phyloP scores from a whole-genome alignment of 208 protist species.

The Trypanosoma conorhini region DNA sequence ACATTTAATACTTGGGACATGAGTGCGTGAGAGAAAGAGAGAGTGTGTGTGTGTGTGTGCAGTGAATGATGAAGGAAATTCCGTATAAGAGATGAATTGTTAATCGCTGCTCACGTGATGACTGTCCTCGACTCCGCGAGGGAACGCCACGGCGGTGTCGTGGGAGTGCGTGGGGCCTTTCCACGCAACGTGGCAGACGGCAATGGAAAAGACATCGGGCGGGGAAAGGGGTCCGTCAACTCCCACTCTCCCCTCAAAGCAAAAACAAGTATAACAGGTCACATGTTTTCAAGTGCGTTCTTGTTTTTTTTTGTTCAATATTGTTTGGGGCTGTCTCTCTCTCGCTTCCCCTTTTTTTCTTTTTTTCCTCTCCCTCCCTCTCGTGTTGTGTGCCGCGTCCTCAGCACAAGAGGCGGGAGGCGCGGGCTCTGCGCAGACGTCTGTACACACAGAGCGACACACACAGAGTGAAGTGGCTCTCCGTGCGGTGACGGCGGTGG shows the following conservation, averaged over 20 bases:
- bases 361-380: conserved; percentile 1
- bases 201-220: not conserved
- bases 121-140: not conserved
- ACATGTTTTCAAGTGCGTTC: not conserved
- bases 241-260: not conserved
- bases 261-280: not conserved
- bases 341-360: conserved; percentile 9
- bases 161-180: not conserved
- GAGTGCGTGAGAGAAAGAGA: too few species aligned
- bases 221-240: not conserved
- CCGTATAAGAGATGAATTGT: not conserved
- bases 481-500: not conserved
- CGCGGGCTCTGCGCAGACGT: not conserved
- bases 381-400: not conserved
- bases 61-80: not conserved
- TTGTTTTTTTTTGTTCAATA: not conserved
- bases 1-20: not conserved
- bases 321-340: not conserved
- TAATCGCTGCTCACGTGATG: not conserved
- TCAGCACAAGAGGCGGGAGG: not conserved
- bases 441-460: not conserved
- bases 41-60: not conserved
- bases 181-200: not conserved
- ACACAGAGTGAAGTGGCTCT: not conserved
- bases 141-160: too few species aligned